Evolutionary conservation across 2,329 filamentous ascomycete genomes (phyloP), one percentile per base, ranked within the genome.

Genomic region (Fusarium ambrosium): DNA sequence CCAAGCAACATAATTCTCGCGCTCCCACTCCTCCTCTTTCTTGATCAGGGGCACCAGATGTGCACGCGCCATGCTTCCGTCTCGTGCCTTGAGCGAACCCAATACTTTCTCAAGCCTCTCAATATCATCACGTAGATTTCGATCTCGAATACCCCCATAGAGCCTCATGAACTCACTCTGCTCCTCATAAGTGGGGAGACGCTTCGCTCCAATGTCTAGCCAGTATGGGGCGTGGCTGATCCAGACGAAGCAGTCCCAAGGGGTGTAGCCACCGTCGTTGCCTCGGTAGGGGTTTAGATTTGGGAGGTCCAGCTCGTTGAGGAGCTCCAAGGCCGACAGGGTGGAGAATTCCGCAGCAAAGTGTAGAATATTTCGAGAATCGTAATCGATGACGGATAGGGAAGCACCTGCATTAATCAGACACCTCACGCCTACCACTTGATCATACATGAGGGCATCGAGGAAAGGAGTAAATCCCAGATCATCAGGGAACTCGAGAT

Each of bases 41-140:
- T 53, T n/a, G 1, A 43, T 39, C 11, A 77, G 24, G 6, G 39
- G 8, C 0, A 14, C 14, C 0, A 77, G 34, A 1, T 59, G 11
- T 1, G 55, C 2, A 34, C 41, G 64, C 2, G 68, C 61, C 0
- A 27, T n/a, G 4, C 2, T 0, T 0, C 3, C 6, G 13, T 75
- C 34, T 3, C n/a, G 16, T 3, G 37, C 2, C 1, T 5, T 58
- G 8, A 77, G 3, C 0, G 20, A 29, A 1, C 6, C 16, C 1
- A 66, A 29, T 0, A 39, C 43, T 16, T 45, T 34, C 1, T 62
- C 32, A 3, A 74, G 8, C 6, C 7, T 7, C 0, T 9, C 11
- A 13, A 72, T 65, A 14, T 77, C 66, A 1, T 24, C 36, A 4
- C 37, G 27, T 6, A 77, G 37, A 29, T 67, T 72, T 34, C 59